Percentiles rank a stretch among this genome's conserved stretches.
phyloP scores from a whole-genome alignment of 208 protist species.

The Crithidia expoeki region DNA sequence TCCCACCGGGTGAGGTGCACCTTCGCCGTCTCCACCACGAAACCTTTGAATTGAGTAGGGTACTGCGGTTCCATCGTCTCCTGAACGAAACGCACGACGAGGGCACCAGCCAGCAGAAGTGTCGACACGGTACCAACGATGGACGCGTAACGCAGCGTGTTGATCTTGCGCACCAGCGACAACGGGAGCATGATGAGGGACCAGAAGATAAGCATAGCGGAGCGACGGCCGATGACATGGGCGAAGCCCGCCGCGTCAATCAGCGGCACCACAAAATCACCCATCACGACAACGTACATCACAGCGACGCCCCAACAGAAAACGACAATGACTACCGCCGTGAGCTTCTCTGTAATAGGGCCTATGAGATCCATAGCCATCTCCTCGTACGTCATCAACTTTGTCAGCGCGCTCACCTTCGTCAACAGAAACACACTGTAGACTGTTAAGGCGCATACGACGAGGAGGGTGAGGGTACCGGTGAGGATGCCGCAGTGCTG shows the following conservation, averaged over 20 bases:
- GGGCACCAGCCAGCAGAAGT: constrained; percentile 54
- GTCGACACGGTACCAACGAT: constrained; percentile 67
- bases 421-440: constrained; percentile 81
- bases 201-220: constrained; percentile 76
- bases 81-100: constrained; percentile 37
- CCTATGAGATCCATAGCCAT: constrained; percentile 58
- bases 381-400: constrained; percentile 71
- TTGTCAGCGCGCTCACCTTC: constrained; percentile 60
- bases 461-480: constrained; percentile 46
- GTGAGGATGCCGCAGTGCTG: constrained; percentile 54
- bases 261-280: constrained; percentile 73
- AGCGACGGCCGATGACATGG: constrained; percentile 41
- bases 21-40: background rate
- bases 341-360: constrained; percentile 56
- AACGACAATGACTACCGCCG: constrained; percentile 57
- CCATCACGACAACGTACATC: constrained; percentile 88
- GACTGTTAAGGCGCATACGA: constrained; percentile 57
- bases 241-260: constrained; percentile 36
- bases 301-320: constrained; percentile 87
- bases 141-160: constrained; percentile 79
- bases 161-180: constrained; percentile 63
- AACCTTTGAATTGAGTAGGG: background rate
- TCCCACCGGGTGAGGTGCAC: constrained; percentile 40
- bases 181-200: constrained; percentile 82
- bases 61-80: background rate